A percentile compares a stretch with the other conserved stretches of the same genome.
phyloP scores from a whole-genome alignment of 2,329 filamentous ascomycete species.

The Colletotrichum sp. region DNA sequence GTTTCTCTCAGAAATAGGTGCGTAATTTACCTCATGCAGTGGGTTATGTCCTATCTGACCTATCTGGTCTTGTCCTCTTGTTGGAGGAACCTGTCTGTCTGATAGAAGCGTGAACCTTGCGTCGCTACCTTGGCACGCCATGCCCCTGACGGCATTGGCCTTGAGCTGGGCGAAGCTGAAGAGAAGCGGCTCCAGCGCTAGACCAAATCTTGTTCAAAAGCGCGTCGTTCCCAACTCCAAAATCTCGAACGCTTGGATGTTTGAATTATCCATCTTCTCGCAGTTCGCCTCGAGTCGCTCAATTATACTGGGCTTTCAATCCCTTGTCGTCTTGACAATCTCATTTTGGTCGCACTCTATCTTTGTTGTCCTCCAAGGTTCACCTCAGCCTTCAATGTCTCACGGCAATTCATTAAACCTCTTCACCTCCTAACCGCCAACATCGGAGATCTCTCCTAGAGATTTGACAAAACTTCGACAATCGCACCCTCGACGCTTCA shows the following conservation, averaged over 20 bases:
- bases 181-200: background rate
- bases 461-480: background rate
- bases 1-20: background rate
- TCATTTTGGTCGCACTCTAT: background rate
- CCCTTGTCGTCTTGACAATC: background rate
- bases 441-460: background rate
- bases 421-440: background rate
- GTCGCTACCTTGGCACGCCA: background rate
- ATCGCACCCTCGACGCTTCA: background rate
- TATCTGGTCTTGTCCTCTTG: background rate
- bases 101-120: background rate
- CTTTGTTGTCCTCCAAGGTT: background rate
- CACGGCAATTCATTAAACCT: background rate
- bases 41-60: background rate
- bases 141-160: background rate
- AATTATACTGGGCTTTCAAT: background rate
- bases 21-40: conserved; percentile 13
- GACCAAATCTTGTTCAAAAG: conserved; percentile 13
- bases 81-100: conserved; percentile 8
- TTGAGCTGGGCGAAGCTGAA: background rate
- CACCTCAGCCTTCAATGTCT: background rate
- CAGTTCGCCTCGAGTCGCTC: background rate
- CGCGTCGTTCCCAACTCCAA: background rate
- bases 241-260: background rate
- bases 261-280: background rate